Evolutionary conservation across 2,329 filamentous ascomycete genomes (phyloP).

Genomic region (Coniochaeta pulveracea): DNA sequence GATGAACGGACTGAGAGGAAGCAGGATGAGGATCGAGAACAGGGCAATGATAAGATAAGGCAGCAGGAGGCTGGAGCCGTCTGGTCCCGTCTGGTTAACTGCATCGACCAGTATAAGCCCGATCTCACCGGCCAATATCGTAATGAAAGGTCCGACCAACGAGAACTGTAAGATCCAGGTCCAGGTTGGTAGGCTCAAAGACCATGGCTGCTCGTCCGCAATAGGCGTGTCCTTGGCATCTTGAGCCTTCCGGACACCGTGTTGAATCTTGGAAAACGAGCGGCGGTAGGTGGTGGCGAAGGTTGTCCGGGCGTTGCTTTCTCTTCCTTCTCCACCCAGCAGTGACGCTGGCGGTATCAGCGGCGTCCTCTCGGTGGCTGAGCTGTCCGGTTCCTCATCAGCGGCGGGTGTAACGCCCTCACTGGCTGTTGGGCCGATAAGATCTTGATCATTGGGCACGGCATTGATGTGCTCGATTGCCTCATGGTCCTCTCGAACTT

Average conservation of each 20-base stretch:
- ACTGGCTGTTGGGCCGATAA: slow-evolving; percentile 27
- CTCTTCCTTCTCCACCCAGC: slow-evolving; percentile 12
- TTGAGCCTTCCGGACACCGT: slow-evolving; percentile 11
- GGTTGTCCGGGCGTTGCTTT: slow-evolving; percentile 29
- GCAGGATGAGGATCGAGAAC: slow-evolving; percentile 59
- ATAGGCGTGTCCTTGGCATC: slow-evolving; percentile 31
- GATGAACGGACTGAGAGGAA: slow-evolving; percentile 72
- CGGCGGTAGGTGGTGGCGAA: slow-evolving; percentile 46
- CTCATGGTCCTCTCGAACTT: slow-evolving; percentile 39
- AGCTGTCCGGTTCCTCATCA: slow-evolving; percentile 23
- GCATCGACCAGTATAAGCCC: slow-evolving; percentile 62
- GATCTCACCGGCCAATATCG: slow-evolving; percentile 69
- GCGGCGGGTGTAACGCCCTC: slow-evolving; percentile 16
- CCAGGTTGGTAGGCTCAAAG: slow-evolving; percentile 65
- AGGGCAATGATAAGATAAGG: slow-evolving; percentile 61
- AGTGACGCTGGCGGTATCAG: no score
- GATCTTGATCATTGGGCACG: slow-evolving; percentile 8
- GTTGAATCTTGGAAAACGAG: slow-evolving; percentile 25
- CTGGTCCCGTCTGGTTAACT: slow-evolving; percentile 69
- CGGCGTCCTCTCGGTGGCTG: slow-evolving; percentile 41
- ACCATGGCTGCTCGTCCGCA: slow-evolving; percentile 77
- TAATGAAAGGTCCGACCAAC: slow-evolving; percentile 62
- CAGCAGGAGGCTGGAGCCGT: slow-evolving; percentile 62
- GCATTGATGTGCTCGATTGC: slow-evolving; percentile 21
- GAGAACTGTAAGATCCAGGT: slow-evolving; percentile 84